Percentiles rank a stretch among this genome's conserved stretches.
phyloP scores from a whole-genome alignment of 371 early-diverging fungal genomes.

The Coemansia sp. region DNA sequence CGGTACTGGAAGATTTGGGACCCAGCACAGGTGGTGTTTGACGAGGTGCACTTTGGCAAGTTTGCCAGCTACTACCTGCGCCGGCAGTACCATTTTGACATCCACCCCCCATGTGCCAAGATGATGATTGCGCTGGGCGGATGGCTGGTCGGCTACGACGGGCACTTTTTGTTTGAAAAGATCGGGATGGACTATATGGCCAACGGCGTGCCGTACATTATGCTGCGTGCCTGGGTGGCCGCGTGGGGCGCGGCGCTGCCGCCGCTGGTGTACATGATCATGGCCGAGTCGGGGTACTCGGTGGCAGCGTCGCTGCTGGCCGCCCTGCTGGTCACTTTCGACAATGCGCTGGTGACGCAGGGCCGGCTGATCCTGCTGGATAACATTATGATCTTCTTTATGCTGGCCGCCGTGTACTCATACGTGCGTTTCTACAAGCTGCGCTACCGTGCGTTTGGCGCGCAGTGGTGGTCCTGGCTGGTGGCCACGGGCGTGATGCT shows the following conservation, averaged over 20 bases:
- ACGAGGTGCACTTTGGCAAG: conserved; percentile 99
- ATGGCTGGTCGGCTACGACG: conserved; percentile 87
- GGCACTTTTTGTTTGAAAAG: conserved; percentile 89
- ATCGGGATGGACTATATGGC: conserved; percentile 89
- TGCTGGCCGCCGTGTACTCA: conserved; percentile 74
- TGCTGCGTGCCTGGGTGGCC: conserved; percentile 79
- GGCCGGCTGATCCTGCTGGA: conserved; percentile 92
- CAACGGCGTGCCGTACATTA: conserved; percentile 89
- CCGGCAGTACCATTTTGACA: conserved; percentile 96
- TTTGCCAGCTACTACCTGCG: conserved; percentile 95
- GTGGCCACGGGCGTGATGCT: conserved; percentile 68
- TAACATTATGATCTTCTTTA: conserved; percentile 87
- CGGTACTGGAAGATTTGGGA: conserved; percentile 64
- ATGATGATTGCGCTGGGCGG: conserved; percentile 88
- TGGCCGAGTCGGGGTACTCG: conserved; percentile 86
- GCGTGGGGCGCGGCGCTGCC: conserved; percentile 75
- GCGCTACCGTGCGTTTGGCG: conserved; percentile 64
- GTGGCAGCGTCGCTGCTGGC: conserved; percentile 74
- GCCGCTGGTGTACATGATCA: conserved; percentile 78
- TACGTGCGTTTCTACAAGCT: conserved; percentile 86
- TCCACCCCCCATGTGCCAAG: conserved; percentile 99
- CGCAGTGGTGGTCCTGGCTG: conserved; percentile 79
- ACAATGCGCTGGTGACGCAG: conserved; percentile 90
- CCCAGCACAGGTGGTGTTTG: conserved; percentile 81
- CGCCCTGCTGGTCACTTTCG: conserved; percentile 79